A percentile compares a stretch with the other conserved stretches of the same genome.
These are phyloP conservation scores for Boeremia exigua DNA, from an alignment of 2,329 filamentous ascomycete species.

Conservation along the genomic window DNA sequence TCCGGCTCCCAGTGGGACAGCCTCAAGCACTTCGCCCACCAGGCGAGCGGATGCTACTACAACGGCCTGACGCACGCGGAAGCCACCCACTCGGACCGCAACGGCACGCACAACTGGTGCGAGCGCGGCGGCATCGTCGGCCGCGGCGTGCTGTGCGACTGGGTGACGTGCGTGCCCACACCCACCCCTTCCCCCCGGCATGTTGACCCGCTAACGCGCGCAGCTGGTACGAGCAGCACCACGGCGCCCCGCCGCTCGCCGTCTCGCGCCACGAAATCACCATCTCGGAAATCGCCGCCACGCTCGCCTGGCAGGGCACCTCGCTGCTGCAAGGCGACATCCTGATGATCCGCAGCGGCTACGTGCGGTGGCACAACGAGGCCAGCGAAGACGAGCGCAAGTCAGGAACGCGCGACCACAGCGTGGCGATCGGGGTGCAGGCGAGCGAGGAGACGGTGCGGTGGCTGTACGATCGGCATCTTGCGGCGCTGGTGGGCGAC, in stretches of 20 bases:
- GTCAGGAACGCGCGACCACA: slow-evolving; percentile 42
- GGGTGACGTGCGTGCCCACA: slow-evolving; percentile 25
- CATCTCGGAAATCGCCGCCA: slow-evolving; percentile 37
- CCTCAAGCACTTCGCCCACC: slow-evolving; percentile 46
- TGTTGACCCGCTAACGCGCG: neutral
- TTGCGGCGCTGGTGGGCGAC: slow-evolving; percentile 48
- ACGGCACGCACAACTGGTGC: slow-evolving; percentile 47
- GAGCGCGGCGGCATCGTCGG: slow-evolving; percentile 46
- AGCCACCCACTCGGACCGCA: slow-evolving; percentile 27
- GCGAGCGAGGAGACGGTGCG: slow-evolving; percentile 40
- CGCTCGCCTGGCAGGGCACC: slow-evolving; percentile 41
- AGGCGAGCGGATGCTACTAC: slow-evolving; percentile 36
- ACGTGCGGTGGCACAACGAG: slow-evolving; percentile 50
- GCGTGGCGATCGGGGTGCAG: slow-evolving; percentile 42
- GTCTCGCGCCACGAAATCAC: slow-evolving; percentile 41
- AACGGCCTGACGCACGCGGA: slow-evolving; percentile 42
- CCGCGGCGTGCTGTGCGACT: slow-evolving; percentile 43
- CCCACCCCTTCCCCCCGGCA: neutral
- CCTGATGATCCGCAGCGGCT: slow-evolving; percentile 52
- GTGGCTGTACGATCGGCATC: slow-evolving; percentile 48
- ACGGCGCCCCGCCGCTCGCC: slow-evolving; percentile 35
- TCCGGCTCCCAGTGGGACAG: slow-evolving; percentile 47
- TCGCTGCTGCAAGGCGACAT: slow-evolving; percentile 42
- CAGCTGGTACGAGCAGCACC: slow-evolving; percentile 36
- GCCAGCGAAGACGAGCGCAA: slow-evolving; percentile 36